Evolutionary conservation across 495 filamentous ascomycete genomes (phyloP).

Genomic region (Penicillium steckii): DNA sequence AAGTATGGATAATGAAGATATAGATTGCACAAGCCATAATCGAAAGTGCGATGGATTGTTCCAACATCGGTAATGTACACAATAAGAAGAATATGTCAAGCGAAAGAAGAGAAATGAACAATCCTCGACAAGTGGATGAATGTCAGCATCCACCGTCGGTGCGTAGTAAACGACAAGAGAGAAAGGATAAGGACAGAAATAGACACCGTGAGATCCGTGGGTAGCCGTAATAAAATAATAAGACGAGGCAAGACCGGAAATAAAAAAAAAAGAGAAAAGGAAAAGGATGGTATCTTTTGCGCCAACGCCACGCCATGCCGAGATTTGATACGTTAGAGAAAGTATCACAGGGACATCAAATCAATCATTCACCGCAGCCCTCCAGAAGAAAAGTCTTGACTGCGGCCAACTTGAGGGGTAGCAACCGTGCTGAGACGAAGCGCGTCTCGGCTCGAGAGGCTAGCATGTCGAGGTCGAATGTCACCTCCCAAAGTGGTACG

Average conservation of each 20-base stretch:
- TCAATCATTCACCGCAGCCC: constrained; percentile 17
- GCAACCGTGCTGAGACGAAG: constrained; percentile 44
- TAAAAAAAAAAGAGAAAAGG: constrained; percentile 11
- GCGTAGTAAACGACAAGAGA: constrained; percentile 15
- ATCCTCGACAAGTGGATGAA: not conserved
- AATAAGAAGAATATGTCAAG: constrained; percentile 22
- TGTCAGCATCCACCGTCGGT: not conserved
- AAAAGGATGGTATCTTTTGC: constrained; percentile 36
- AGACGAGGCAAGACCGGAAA: not conserved
- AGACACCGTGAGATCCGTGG: constrained; percentile 7
- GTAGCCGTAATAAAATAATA: not conserved
- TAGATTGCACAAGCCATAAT: not conserved
- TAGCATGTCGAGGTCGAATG: constrained; percentile 43
- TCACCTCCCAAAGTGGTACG: constrained; percentile 54
- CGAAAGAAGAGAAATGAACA: constrained; percentile 12
- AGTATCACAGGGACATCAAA: constrained; percentile 16
- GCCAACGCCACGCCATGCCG: constrained; percentile 28
- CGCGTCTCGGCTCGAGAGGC: constrained; percentile 42
- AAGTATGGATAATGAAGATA: not conserved
- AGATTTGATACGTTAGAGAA: constrained; percentile 9
- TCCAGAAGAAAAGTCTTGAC: constrained; percentile 12
- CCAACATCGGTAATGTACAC: constrained; percentile 34
- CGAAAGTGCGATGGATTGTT: not conserved
- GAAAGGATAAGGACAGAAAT: constrained; percentile 13
- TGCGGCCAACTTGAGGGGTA: constrained; percentile 21